phyloP scores from a whole-genome alignment of 2,329 filamentous ascomycete species.

The Ceratocystis huliohia region DNA sequence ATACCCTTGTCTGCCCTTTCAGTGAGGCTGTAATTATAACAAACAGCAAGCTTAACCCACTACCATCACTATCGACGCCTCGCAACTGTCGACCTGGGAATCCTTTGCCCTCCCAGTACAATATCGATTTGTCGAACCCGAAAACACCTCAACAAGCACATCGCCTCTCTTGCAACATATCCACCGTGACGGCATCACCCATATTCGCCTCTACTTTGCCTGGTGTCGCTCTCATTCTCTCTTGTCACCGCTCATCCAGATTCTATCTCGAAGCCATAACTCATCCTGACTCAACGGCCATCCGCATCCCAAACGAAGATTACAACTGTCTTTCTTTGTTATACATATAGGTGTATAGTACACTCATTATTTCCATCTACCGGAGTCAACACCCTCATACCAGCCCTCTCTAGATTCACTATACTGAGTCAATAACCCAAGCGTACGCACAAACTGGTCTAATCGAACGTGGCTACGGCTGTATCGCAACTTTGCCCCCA shows the following conservation, averaged over 20 bases:
- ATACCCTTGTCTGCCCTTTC: not conserved
- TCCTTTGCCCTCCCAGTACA: not conserved
- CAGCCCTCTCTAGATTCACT: not conserved
- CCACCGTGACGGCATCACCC: not conserved
- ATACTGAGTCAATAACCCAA: not conserved
- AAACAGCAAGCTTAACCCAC: not conserved
- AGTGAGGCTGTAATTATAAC: not conserved
- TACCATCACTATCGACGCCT: not conserved
- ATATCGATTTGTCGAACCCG: not conserved
- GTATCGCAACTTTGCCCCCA: not conserved
- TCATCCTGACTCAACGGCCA: not conserved
- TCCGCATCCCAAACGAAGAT: not conserved
- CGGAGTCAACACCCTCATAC: not conserved
- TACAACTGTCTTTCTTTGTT: not conserved
- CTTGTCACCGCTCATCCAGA: not conserved
- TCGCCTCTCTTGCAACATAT: not conserved
- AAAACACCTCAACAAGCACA: not conserved
- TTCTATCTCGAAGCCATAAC: not conserved
- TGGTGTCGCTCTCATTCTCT: not conserved
- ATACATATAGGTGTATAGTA: not conserved
- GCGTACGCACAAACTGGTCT: not conserved
- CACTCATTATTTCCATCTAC: not conserved
- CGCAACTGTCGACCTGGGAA: not conserved
- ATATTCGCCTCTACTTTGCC: not conserved
- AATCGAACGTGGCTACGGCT: not conserved